Evolutionary conservation across 2,329 filamentous ascomycete genomes (phyloP), one percentile per base, ranked within the genome.

Genomic region (Neofusicoccum cordaticola): DNA sequence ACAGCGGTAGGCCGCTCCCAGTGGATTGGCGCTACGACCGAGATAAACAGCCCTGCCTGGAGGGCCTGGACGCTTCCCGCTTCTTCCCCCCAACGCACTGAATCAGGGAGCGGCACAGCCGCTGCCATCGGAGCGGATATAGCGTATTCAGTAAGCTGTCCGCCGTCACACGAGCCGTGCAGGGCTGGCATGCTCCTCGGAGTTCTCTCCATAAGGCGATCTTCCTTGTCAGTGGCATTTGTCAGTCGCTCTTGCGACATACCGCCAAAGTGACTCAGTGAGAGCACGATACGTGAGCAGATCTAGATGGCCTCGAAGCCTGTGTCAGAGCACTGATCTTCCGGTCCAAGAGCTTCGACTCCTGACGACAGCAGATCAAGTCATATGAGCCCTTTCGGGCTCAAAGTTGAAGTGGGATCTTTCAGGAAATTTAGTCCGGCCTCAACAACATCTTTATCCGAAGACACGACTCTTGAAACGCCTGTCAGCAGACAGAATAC

Each of bases 11-110:
- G n/a, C 22, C 39, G 41, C 53, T 34, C 53, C 53, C 27, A 58
- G n/a, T 9, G 13, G 39, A 45, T 45, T 58, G 53, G 53, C 52
- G 44, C 39, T 44, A 58, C 41, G 39, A 34, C 22, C 53, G 53
- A 58, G 53, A 58, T 58, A 58, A 58, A 44, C 52, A 57, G 52
- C 19, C 51, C 35, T 56, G 15, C 12, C 51, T 34, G 17, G 13
- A 45, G 15, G 22, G 53, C 42, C 56, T 60, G 31, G 56, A 19
- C 27, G 15, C 27, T 45, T 34, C 41, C 41, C 41, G 53, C 41
- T 35, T 3, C 13, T 39, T 47, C 13, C 56, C 15, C 13, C 15
- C 42, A 19, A 11, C 19, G 22, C 22, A 11, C 56, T 60, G 56
- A 60, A 35, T 60, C 56, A 47, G 41, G 22, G 41, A 35, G 56